A percentile compares a stretch with the other conserved stretches of the same genome.
phyloP scores from a whole-genome alignment of 345 rosid genomes.

The Garcia nutans region DNA sequence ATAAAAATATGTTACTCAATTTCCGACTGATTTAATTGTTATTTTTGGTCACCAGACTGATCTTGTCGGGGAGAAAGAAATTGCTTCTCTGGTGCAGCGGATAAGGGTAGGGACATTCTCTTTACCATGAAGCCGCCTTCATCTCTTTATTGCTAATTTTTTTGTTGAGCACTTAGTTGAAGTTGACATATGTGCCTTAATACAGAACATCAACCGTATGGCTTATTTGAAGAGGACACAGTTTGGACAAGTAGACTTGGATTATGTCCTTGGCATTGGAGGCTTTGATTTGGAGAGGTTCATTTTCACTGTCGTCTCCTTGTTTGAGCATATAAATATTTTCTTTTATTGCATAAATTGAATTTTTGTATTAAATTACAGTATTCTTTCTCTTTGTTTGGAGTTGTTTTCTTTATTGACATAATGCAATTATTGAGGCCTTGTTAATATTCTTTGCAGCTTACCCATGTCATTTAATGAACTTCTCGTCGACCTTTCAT shows the following conservation, averaged over 20 bases:
- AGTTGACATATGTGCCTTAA: slow-evolving; percentile 16
- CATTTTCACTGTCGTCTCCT: slow-evolving; percentile 20
- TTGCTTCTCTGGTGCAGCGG: slow-evolving; percentile 63
- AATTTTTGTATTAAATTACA: neutral
- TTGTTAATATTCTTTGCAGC: neutral
- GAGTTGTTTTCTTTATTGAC: neutral
- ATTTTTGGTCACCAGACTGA: slow-evolving; percentile 57
- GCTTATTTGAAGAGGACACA: slow-evolving; percentile 71
- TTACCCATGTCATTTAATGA: neutral
- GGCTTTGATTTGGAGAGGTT: slow-evolving; percentile 98
- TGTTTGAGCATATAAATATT: slow-evolving; percentile 12
- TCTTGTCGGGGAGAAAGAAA: slow-evolving; percentile 71
- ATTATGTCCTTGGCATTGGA: slow-evolving; percentile 95
- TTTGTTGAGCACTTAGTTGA: slow-evolving; percentile 15
- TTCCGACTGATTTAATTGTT: slow-evolving; percentile 19
- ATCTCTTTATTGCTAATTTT: slow-evolving; percentile 4
- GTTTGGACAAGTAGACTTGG: slow-evolving; percentile 89
- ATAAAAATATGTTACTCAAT: neutral
- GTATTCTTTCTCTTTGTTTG: neutral
- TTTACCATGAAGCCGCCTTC: neutral
- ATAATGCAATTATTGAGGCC: neutral
- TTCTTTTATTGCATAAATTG: neutral
- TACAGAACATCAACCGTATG: slow-evolving; percentile 74
- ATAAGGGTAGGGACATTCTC: slow-evolving; percentile 51
- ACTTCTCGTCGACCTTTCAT: slow-evolving; percentile 1